Evolutionary conservation across 371 early-diverging fungal genomes (phyloP).

Genomic region (Mucor sp.): DNA sequence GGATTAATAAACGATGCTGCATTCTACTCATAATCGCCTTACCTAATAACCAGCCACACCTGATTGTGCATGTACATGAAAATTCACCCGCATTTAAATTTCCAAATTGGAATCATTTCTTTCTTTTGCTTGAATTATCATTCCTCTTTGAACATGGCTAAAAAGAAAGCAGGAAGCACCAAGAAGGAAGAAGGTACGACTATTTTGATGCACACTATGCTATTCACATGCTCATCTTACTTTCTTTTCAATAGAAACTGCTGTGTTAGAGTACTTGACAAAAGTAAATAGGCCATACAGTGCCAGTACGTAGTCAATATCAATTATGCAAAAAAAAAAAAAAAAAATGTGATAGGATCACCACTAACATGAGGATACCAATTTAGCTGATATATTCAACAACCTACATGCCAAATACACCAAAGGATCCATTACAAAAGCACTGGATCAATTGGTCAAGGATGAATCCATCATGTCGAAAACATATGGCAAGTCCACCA

Average conservation of each 20-base stretch:
- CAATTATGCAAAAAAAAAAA: not conserved
- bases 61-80: no score
- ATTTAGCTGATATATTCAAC: slow-evolving; percentile 28
- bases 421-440: slow-evolving; percentile 15
- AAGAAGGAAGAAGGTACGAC: no score
- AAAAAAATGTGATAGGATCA: not conserved
- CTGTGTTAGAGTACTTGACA: slow-evolving; percentile 23
- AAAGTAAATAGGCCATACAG: slow-evolving; percentile 28
- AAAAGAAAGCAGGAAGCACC: no score
- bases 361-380: not conserved
- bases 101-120: no score
- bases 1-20: no score
- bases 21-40: no score
- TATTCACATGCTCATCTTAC: no score
- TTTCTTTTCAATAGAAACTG: slow-evolving; percentile 3
- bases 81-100: no score
- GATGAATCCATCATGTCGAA: slow-evolving; percentile 17
- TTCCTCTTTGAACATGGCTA: no score
- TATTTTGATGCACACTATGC: no score
- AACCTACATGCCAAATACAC: slow-evolving; percentile 25
- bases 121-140: no score
- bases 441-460: slow-evolving; percentile 15
- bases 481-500: slow-evolving; percentile 16
- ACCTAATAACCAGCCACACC: no score
- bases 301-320: slow-evolving; percentile 18